Base-by-base conservation (phyloP, 176 grass and related monocot genomes). In the Aegilops bicornis region DNA sequence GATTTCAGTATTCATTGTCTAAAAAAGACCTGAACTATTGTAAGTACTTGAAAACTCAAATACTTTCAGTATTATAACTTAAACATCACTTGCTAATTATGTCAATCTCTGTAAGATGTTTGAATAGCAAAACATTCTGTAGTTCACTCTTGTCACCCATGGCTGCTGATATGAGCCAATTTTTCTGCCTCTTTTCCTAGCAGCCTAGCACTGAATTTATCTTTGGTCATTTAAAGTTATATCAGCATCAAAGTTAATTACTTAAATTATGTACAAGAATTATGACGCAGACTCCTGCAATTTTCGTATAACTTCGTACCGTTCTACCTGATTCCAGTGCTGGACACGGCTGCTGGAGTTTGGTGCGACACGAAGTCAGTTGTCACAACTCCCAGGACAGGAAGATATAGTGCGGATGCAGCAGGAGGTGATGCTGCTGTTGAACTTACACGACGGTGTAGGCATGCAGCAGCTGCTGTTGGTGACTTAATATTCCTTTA, bases 271-370 rank as follows among this genome's bases (percentile, higher is more conserved):
- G 20, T 69, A 56, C 36, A 68, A 42, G 52, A 30, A 64, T 70
- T 42, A 35, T 1, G 11, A 86, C 70, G 54, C 52, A 43, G 11
- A 43, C 23, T 71, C 9, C 13, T 40, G 17, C 0, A 52, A 85
- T 31, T 70, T 63, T 83, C 50, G 58, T 87, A 64, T 50, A 67
- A 75, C 7, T 22, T 79, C 5, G 23, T 87, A 66, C 35, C 42
- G 67, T 76, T 60, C 80, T 22, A 85, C 82, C 56, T 89, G 61
- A 40, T 94, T 85, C 91, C 93, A 99, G 97, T 99, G 29, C 60
- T 99, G 69, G 97, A 99, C 52, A 99, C 97, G 73, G 97, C 97
- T 88, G 97, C 97, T 81, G 97, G 97, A 78, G 97, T 99, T 54
- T 99, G 97, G 97, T 99, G 97, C 17, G 97, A 99, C 85, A 97